These are phyloP conservation scores for Prunus yedoensis DNA, from an alignment of 331 rosid genomes.

Conservation along the genomic window DNA sequence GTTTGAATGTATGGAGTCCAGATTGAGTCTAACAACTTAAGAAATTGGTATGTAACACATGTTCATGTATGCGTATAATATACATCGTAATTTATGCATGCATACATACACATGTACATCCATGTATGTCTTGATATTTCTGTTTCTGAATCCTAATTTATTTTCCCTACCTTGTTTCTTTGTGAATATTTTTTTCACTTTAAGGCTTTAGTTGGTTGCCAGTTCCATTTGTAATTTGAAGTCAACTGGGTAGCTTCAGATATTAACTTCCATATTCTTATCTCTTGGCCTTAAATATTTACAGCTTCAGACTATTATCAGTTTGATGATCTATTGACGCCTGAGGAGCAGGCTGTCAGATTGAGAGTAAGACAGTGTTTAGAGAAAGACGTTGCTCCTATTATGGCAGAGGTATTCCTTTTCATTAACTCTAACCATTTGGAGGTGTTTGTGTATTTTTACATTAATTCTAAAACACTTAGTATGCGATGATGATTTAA, in stretches of 20 bases:
- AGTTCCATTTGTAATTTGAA: not conserved
- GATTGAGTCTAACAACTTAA: too few species aligned
- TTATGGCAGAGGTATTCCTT: conserved; percentile 68
- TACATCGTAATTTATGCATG: too few species aligned
- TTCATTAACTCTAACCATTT: not conserved
- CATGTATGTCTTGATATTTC: not conserved
- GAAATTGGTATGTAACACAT: too few species aligned
- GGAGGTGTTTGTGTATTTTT: not conserved
- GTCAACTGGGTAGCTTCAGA: not conserved
- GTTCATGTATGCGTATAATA: too few species aligned
- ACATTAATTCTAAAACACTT: not conserved
- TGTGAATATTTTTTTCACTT: not conserved
- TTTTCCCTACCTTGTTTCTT: not conserved
- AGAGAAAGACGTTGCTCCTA: conserved; percentile 78
- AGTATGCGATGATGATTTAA: not conserved
- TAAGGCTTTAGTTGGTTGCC: not conserved
- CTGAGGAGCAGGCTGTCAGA: conserved; percentile 62
- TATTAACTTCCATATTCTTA: conserved; percentile 1
- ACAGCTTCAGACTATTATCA: conserved; percentile 72
- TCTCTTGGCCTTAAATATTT: conserved; percentile 24
- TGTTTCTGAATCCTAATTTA: not conserved
- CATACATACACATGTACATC: not conserved
- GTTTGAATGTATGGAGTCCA: not conserved
- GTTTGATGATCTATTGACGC: conserved; percentile 55
- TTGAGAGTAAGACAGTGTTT: conserved; percentile 53